phyloP scores from a whole-genome alignment of 441 rosid genomes.

The Metrosideros polymorpha region DNA sequence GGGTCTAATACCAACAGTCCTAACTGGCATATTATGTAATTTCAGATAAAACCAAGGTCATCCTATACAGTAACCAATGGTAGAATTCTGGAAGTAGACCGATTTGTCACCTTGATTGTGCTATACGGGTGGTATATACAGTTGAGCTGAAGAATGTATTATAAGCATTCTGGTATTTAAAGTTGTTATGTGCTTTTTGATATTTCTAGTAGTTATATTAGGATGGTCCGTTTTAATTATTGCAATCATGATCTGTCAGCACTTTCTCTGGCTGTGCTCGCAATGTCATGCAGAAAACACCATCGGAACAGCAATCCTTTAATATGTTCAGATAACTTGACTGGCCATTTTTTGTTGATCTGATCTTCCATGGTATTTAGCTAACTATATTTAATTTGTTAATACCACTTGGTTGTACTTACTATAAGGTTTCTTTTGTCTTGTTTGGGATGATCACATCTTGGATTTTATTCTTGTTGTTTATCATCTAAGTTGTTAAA shows the following conservation, averaged over 20 bases:
- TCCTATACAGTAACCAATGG: neutral
- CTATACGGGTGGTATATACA: neutral
- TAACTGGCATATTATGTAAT: neutral
- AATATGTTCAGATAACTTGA: neutral
- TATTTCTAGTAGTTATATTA: neutral
- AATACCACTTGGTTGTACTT: neutral
- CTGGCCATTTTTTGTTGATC: neutral
- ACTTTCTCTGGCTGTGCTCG: neutral
- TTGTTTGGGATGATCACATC: neutral
- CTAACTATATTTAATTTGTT: neutral
- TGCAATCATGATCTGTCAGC: neutral
- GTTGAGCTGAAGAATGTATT: neutral
- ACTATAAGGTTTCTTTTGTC: neutral
- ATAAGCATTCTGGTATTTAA: neutral
- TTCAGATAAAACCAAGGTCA: neutral
- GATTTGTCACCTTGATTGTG: neutral
- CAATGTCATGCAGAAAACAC: neutral
- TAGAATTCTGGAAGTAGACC: neutral
- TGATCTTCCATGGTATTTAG: neutral
- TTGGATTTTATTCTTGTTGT: neutral
- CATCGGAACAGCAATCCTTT: neutral
- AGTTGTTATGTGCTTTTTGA: neutral
- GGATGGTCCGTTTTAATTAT: neutral
- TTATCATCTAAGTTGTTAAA: neutral
- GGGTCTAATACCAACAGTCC: neutral